Evolutionary conservation across 805 yeast genomes (phyloP), one percentile per base, ranked within the genome.

Genomic region (Candida michaelii): DNA sequence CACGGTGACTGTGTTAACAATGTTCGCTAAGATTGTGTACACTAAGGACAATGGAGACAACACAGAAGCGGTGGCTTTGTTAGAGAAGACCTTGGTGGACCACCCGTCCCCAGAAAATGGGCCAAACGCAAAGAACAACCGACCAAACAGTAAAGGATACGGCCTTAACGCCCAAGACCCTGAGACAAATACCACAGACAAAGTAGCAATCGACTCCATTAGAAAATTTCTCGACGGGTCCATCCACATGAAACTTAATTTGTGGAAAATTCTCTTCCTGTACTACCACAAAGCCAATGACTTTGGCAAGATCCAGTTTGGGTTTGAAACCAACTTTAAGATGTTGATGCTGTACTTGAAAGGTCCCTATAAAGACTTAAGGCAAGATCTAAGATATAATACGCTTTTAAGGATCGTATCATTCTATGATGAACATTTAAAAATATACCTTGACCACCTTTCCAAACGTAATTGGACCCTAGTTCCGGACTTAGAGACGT

Each of bases 191-290:
- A n/a, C n/a, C n/a, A 37, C 27, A 4, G 45, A 38, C 18, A 36
- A 44, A 17, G 47, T 46, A 2, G 64, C 71, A 0, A 51, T 68
- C 6, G 19, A 39, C 5, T 80, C 89, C 6, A 81, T 89, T 59
- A 67, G 73, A 16, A 60, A 66, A 10, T 88, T 91, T 54, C 66
- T 93, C 12, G 62, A 69, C 2, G 69, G 66, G 10, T 80, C 95
- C 0, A 66, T 84, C 16, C 83, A 79, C 16, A 73, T 89, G 56
- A 78, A 77, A 43, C 63, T 89, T 29, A 82, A 82, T 41, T 62
- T 93, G 2, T 90, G 97, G 95, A 79, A 77, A 24, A 72, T 84
- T 17, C 65, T 90, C 13, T 71, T 88, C 36, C 78, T 75, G 48
- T 74, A 74, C 42, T 86, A 84, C 51, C 56, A 54, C 16, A 56